Evolutionary conservation across 306 rosid species (phyloP).

Genomic region (peach (Prunus persica)): Prunus_persica_NCBIv2 NC_034013.1:10987001-10987500

Average conservation of each 20-base stretch:
- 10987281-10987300: conserved; percentile 95
- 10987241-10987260: conserved; percentile 98
- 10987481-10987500: conserved; percentile 99
- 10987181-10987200: conserved; percentile 59
- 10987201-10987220: conserved; percentile 45
- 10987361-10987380: conserved; percentile 95
- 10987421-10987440: conserved; percentile 58
- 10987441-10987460: conserved; percentile 80
- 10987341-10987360: conserved; percentile 79
- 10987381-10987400: conserved; percentile 85
- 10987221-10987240: conserved; percentile 89
- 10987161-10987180: conserved; percentile 74
- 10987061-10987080: conserved; percentile 81
- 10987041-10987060: conserved; percentile 32
- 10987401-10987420: conserved; percentile 88
- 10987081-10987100: conserved; percentile 78
- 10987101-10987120: conserved; percentile 83
- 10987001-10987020: conserved; percentile 64
- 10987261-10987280: conserved; percentile 80
- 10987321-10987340: conserved; percentile 93
- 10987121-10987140: conserved; percentile 93
- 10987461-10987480: conserved; percentile 90
- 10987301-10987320: conserved; percentile 87
- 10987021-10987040: conserved; percentile 50
- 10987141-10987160: conserved; percentile 84